Evolutionary conservation across 2,329 filamentous ascomycete genomes (phyloP), one percentile per base, ranked within the genome.

Genomic region (Claviceps pusilla): DNA sequence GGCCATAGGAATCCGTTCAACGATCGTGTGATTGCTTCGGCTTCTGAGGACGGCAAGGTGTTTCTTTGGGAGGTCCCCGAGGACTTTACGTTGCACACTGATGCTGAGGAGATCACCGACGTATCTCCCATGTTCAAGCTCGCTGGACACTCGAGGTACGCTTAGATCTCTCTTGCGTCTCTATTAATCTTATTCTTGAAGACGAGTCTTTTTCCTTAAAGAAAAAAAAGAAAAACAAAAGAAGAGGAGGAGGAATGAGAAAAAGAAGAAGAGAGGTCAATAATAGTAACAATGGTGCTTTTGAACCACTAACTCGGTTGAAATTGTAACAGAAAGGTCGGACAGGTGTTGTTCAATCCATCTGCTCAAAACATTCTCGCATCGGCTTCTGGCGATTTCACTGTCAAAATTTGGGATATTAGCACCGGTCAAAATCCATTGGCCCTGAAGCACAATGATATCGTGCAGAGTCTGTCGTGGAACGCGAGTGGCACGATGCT

Each of bases 301-400:
- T n/a, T 7, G 9, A n/a, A 12, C 35, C 3, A 33, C 54, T 55
- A 28, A 53, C 16, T 37, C 5, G 29, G 28, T n/a, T 46, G 39
- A 47, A 37, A 16, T 16, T 14, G 43, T 6, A 29, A 53, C 68
- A 94, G 91, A 71, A 98, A 98, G 73, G 89, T 98, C 59, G 93
- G 93, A 57, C 93, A 98, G 70, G 91, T 98, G 61, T 81, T 96
- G 54, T 98, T 97, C 79, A 97, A 98, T 74, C 90, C 93, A 52
- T 83, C 91, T 46, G 93, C 93, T 64, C 89, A 95, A 67, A 95
- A 94, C 70, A 85, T 98, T 61, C 85, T 98, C 51, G 91, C 93
- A 53, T 95, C 90, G 35, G 87, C 91, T 42, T 97, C 93, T 14
- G 93, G 91, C 65, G 93, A 98, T 71, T 90, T 89, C 71, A 89